Evolutionary conservation across 1,284 basidiomycete species (phyloP).

Genomic region (Austroboletus rostrupii): DNA sequence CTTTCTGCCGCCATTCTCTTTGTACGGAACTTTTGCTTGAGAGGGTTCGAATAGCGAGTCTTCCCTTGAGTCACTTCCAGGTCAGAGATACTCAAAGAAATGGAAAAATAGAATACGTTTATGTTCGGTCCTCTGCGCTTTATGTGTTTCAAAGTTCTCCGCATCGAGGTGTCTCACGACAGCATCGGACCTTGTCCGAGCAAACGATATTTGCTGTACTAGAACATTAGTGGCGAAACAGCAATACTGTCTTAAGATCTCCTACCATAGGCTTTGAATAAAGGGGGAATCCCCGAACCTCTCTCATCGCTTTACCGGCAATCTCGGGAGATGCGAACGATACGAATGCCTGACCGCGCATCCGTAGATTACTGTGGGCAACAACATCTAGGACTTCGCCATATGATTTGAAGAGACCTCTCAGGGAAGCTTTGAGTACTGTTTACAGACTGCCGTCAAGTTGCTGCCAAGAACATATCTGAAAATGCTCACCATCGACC

Average conservation of each 20-base stretch:
- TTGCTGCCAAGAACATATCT: slow-evolving; percentile 1
- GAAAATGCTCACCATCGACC: slow-evolving; percentile 58
- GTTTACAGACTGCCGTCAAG: slow-evolving; percentile 11
- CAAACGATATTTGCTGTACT: slow-evolving; percentile 88
- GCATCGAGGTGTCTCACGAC: slow-evolving; percentile 75
- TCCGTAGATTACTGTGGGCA: slow-evolving; percentile 89
- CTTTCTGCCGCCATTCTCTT: slow-evolving; percentile 78
- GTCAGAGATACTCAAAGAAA: slow-evolving; percentile 2
- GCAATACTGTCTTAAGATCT: slow-evolving; percentile 3
- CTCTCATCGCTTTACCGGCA: slow-evolving; percentile 85
- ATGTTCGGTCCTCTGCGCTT: slow-evolving; percentile 66
- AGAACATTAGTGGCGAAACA: slow-evolving; percentile 6
- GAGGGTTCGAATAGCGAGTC: slow-evolving; percentile 81
- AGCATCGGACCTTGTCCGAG: slow-evolving; percentile 83
- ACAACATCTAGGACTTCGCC: slow-evolving; percentile 90
- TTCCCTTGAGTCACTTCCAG: slow-evolving; percentile 45
- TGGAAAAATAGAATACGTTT: slow-evolving; percentile 60
- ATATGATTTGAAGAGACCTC: slow-evolving; percentile 90
- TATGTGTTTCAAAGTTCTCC: slow-evolving; percentile 71
- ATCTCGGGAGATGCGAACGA: slow-evolving; percentile 80
- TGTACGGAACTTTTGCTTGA: slow-evolving; percentile 78
- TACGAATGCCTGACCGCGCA: slow-evolving; percentile 98
- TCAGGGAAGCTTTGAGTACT: slow-evolving; percentile 88
- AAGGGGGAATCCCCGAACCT: slow-evolving; percentile 90
- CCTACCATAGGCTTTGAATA: slow-evolving; percentile 95